Conservation (phyloP, 352 stramenopile genomes). For the Phytophthora sp. region DNA sequence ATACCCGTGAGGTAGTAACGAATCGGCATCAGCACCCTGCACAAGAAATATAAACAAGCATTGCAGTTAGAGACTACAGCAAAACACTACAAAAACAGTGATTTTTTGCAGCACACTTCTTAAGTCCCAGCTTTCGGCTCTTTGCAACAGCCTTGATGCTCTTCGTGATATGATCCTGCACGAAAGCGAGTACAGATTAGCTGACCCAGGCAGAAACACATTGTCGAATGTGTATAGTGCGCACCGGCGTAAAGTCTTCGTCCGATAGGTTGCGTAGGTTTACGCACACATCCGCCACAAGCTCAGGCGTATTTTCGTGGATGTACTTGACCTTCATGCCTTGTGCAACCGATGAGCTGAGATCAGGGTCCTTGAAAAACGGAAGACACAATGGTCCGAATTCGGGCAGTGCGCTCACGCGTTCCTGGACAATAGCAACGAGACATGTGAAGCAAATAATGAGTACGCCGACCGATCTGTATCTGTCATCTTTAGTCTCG, state of each 20-base stretch:
- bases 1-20: slow-evolving; percentile 88
- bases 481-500: neutral
- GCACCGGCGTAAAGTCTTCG: slow-evolving; percentile 72
- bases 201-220: neutral
- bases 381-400: slow-evolving; percentile 79
- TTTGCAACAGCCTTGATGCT: slow-evolving; percentile 82
- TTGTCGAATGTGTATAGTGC: neutral
- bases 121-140: slow-evolving; percentile 75
- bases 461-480: neutral
- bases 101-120: slow-evolving; percentile 61
- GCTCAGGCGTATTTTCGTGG: slow-evolving; percentile 57
- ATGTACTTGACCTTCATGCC: slow-evolving; percentile 84
- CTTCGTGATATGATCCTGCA: slow-evolving; percentile 77
- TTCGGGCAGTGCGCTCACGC: slow-evolving; percentile 77
- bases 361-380: slow-evolving; percentile 72
- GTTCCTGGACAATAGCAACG: slow-evolving; percentile 51
- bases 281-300: slow-evolving; percentile 55
- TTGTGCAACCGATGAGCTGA: slow-evolving; percentile 52
- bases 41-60: slow-evolving; percentile 14
- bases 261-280: slow-evolving; percentile 58
- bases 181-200: neutral
- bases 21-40: slow-evolving; percentile 87
- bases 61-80: neutral
- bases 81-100: neutral
- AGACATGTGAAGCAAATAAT: neutral